These are phyloP conservation scores for Rhodotorula diobovata DNA, from an alignment of 768 basidiomycete species.

Conservation along the genomic window DNA sequence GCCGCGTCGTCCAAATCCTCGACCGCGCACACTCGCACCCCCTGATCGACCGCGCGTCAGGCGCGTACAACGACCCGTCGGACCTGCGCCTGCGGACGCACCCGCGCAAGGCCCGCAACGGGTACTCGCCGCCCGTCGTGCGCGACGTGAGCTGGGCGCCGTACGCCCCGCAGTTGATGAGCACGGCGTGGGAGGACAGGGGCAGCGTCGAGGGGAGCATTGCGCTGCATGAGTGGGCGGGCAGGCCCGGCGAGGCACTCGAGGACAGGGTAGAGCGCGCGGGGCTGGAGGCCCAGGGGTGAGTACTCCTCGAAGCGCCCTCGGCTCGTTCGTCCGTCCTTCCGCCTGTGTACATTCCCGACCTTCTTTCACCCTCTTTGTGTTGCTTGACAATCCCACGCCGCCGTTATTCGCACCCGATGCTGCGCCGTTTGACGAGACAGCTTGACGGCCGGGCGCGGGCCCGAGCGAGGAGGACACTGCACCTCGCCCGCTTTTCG, in stretches of 20 bases:
- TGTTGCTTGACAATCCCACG: conserved; percentile 4
- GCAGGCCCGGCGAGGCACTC: conserved; percentile 19
- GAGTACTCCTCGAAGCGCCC: neutral
- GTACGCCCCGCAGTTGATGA: conserved; percentile 84
- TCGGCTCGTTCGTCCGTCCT: neutral
- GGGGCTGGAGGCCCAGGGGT: conserved; percentile 1
- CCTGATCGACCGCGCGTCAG: conserved; percentile 50
- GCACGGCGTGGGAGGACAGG: conserved; percentile 79
- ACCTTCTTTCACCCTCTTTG: neutral
- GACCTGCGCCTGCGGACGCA: conserved; percentile 47
- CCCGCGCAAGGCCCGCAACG: conserved; percentile 32
- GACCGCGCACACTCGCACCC: conserved; percentile 73
- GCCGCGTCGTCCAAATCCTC: conserved; percentile 71
- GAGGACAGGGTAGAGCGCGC: conserved; percentile 23
- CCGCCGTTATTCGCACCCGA: no score
- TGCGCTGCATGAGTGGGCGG: conserved; percentile 95
- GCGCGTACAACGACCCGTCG: conserved; percentile 59
- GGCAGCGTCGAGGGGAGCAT: conserved; percentile 56
- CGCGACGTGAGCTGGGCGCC: conserved; percentile 96
- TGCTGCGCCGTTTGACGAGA: no score
- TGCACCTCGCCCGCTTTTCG: no score
- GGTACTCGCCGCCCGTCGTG: conserved; percentile 56
- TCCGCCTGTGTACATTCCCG: neutral
- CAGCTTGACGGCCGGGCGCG: no score
- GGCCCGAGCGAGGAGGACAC: no score